Evolutionary conservation across 805 yeast species (phyloP), one percentile per base, ranked within the genome.

Genomic region (Metschnikowia drakensbergensis): DNA sequence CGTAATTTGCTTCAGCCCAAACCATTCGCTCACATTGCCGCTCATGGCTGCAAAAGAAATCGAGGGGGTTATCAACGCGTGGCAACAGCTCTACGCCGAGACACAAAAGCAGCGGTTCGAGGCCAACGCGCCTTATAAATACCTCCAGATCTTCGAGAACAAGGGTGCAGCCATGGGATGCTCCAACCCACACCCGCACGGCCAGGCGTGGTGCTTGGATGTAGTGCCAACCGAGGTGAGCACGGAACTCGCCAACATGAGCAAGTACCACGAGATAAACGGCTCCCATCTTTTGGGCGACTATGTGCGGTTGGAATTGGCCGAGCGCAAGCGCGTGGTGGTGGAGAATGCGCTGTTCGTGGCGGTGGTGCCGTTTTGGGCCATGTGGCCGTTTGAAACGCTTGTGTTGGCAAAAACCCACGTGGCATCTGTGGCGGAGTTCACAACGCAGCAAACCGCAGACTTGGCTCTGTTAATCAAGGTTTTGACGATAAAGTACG

Each of bases 91-190:
- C 33, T 83, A 81, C 61, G 30, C 58, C 22, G 71, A 67, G 29
- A 68, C 84, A 34, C 64, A 74, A 36, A 53, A 53, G 10, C 74
- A 75, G 52, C 54, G 58, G 5, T 56, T 58, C 13, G 63, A 65
- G n/a, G 64, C 67, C 3, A 66, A 64, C 30, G 71, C 71, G 4
- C 80, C 85, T 29, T 78, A 62, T 60, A 73, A 74, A 53, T 84
- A 85, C 64, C 65, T 84, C 51, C 90, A 84, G 66, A 82, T 85
- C 34, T 85, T 85, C 61, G 92, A 85, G 62, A 85, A 85, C 63
- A 85, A 85, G 64, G 91, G 91, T 29, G 71, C 82, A 37, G 85
- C 87, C 5, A 85, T 85, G 91, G 91, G 91, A 35, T 85, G 91
- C 60, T 84, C 89, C 3, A 85, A 85, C 60, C 85, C 88, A 2